Evolutionary conservation across 257 asterid genomes (phyloP).

Genomic region (Scutellaria baicalensis): DNA sequence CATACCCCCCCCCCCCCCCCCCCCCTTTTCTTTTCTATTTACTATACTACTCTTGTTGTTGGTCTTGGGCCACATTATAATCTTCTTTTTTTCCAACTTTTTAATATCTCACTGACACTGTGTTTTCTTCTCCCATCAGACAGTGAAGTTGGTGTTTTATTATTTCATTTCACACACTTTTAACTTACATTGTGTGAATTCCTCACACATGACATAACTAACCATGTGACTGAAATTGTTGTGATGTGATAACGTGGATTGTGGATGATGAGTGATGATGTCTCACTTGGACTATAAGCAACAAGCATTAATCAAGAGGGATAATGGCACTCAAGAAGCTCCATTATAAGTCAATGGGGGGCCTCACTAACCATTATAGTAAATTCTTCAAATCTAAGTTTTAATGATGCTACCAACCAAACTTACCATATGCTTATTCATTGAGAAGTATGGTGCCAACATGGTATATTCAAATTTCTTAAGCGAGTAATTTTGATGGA

Average conservation of each 20-base stretch:
- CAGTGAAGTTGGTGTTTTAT: not conserved
- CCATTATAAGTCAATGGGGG: not conserved
- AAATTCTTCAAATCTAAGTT: conserved; percentile 13
- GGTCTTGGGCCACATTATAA: not conserved
- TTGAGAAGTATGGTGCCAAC: not conserved
- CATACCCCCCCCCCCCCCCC: not conserved
- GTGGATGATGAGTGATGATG: conserved; percentile 9
- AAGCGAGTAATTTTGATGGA: not conserved
- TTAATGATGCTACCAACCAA: too few relatives aligned
- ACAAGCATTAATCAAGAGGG: not conserved
- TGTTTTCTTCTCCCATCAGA: not conserved
- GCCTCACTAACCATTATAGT: conserved; percentile 2
- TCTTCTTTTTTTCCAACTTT: conserved; percentile 9
- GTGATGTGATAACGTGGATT: conserved; percentile 7
- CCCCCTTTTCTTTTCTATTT: conserved; percentile 8
- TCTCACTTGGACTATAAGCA: conserved; percentile 6
- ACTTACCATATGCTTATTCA: too few relatives aligned
- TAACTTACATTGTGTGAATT: not conserved
- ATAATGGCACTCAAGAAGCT: conserved; percentile 5
- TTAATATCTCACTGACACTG: not conserved
- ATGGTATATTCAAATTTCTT: not conserved
- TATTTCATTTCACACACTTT: not conserved
- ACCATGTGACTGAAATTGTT: conserved; percentile 2
- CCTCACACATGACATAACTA: not conserved
- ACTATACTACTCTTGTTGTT: conserved; percentile 10